Percentiles rank a stretch among this genome's conserved stretches.
Evolutionary conservation across 164 flowering plant species (phyloP).

Genomic region (Vitis riparia): DNA sequence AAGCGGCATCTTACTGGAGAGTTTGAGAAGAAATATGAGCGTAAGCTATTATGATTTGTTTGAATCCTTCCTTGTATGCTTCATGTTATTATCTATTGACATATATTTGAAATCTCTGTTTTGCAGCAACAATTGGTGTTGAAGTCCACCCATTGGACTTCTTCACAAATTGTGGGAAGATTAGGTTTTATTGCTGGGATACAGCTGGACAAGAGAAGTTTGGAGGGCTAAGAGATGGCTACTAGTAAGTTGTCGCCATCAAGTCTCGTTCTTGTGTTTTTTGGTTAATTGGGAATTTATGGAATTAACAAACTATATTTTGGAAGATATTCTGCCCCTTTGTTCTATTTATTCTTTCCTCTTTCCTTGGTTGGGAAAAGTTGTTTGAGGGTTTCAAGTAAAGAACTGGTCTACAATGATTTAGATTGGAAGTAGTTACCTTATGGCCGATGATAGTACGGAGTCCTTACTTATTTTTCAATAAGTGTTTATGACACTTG

Average conservation of each 20-base stretch:
- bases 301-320: not conserved
- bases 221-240: conserved; percentile 29
- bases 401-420: no score
- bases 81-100: not conserved
- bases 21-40: conserved; percentile 27
- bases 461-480: no score
- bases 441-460: no score
- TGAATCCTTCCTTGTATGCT: no score
- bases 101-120: not conserved
- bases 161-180: conserved; percentile 21
- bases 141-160: conserved; percentile 20
- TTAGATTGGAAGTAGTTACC: no score
- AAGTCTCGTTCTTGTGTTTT: no score
- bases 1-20: conserved; percentile 24
- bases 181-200: conserved; percentile 25
- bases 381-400: no score
- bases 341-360: not conserved
- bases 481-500: no score
- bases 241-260: conserved; percentile 12
- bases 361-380: no score
- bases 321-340: not conserved
- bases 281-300: no score
- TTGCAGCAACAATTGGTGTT: conserved; percentile 19
- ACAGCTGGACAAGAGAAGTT: conserved; percentile 25
- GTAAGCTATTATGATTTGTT: conserved; percentile 3